These are phyloP conservation scores for Penicillium griseofulvum DNA, from an alignment of 2,329 filamentous ascomycete genomes.

Conservation along the genomic window DNA sequence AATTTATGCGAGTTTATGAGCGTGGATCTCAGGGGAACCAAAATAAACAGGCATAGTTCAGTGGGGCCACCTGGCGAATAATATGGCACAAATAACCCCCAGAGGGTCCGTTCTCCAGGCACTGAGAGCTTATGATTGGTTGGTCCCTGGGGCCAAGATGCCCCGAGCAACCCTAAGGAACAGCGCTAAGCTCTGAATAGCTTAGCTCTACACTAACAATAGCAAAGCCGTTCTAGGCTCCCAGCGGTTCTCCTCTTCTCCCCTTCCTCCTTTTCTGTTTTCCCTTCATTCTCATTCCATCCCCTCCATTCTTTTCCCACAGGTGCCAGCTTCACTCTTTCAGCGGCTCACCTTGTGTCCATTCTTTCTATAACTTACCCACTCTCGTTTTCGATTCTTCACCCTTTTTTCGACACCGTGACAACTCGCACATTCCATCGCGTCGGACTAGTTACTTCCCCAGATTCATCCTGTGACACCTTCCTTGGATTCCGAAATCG, in stretches of 20 bases:
- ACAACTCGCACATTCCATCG: neutral
- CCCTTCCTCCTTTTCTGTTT: conserved; percentile 21
- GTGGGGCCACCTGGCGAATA: conserved; percentile 11
- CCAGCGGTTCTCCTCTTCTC: conserved; percentile 22
- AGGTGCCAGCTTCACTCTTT: conserved; percentile 64
- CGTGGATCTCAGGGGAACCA: conserved; percentile 7
- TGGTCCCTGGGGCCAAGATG: conserved; percentile 46
- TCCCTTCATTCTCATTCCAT: conserved; percentile 23
- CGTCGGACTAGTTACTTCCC: conserved; percentile 5
- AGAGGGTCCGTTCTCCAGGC: conserved; percentile 8
- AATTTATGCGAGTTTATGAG: neutral
- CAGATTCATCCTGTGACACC: conserved; percentile 20
- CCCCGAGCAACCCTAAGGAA: conserved; percentile 49
- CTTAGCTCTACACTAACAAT: conserved; percentile 17
- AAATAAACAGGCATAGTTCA: conserved; percentile 17
- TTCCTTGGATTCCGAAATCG: conserved; percentile 18
- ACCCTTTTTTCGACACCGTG: conserved; percentile 12
- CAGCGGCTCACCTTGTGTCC: conserved; percentile 54
- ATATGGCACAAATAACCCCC: neutral
- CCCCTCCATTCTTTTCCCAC: conserved; percentile 32
- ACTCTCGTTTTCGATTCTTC: conserved; percentile 1
- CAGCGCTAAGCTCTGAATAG: conserved; percentile 40
- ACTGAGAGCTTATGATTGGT: conserved; percentile 10
- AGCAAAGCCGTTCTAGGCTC: conserved; percentile 10
- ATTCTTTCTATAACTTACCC: conserved; percentile 39